Conservation (phyloP, 257 asterid species). For the Anisodus tanguticus region DNA sequence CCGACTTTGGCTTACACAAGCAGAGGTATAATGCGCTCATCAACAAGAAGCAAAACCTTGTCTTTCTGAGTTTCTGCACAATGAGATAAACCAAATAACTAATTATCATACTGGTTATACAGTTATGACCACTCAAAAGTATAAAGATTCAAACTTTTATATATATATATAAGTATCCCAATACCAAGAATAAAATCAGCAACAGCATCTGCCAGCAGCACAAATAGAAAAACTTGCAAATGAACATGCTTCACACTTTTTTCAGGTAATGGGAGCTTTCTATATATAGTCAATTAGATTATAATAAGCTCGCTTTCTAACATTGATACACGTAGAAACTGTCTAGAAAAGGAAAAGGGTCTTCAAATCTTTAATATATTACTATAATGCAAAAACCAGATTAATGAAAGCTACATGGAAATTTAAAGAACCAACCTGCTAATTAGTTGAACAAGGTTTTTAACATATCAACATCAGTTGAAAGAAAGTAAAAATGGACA, state of each 20-base stretch:
- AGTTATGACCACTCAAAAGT: slow-evolving; percentile 19
- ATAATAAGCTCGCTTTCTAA: slow-evolving; percentile 45
- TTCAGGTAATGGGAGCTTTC: slow-evolving; percentile 37
- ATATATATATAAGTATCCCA: no score
- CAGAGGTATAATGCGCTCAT: slow-evolving; percentile 35
- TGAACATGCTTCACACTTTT: slow-evolving; percentile 18
- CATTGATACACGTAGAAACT: slow-evolving; percentile 55
- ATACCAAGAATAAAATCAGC: slow-evolving; percentile 16
- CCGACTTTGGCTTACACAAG: slow-evolving; percentile 31
- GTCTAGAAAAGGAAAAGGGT: slow-evolving; percentile 46
- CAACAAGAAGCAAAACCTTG: slow-evolving; percentile 43
- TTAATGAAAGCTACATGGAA: slow-evolving; percentile 22
- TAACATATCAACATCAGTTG: slow-evolving; percentile 39
- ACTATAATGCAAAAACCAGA: slow-evolving; percentile 32
- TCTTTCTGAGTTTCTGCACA: slow-evolving; percentile 50
- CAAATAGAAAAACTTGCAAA: background rate
- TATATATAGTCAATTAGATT: slow-evolving; percentile 50
- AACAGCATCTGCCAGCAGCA: background rate
- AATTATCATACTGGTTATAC: slow-evolving; percentile 25
- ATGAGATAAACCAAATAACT: slow-evolving; percentile 34
- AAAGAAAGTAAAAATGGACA: slow-evolving; percentile 32
- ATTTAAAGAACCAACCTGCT: slow-evolving; percentile 30
- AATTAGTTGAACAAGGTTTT: slow-evolving; percentile 31
- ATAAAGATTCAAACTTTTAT: background rate
- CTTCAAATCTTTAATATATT: slow-evolving; percentile 29